These are phyloP conservation scores for Boletus reticulatus DNA, from an alignment of 768 basidiomycete species.

Conservation along the genomic window DNA sequence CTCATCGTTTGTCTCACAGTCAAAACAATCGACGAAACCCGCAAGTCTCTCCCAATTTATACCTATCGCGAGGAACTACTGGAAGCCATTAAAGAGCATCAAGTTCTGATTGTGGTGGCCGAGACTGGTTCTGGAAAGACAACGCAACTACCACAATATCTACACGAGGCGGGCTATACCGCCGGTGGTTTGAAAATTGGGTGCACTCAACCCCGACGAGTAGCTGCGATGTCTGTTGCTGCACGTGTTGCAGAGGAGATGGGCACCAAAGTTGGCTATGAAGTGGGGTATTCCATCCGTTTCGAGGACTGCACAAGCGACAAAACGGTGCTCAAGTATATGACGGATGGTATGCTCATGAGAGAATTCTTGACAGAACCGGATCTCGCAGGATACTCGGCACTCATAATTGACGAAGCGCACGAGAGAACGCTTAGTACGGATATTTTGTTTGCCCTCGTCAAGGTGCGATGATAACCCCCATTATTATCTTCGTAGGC, in stretches of 20 bases:
- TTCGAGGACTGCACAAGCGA: slow-evolving; percentile 99
- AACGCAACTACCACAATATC: slow-evolving; percentile 96
- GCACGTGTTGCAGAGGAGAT: slow-evolving; percentile 99
- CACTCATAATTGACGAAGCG: slow-evolving; percentile 96
- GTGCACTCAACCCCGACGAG: slow-evolving; percentile 97
- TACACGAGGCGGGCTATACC: slow-evolving; percentile 97
- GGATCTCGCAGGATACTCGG: slow-evolving; percentile 91
- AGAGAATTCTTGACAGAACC: slow-evolving; percentile 98
- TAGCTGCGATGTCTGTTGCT: slow-evolving; percentile 99
- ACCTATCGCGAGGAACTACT: slow-evolving; percentile 85
- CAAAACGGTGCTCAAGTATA: slow-evolving; percentile 98
- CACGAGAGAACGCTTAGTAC: slow-evolving; percentile 98
- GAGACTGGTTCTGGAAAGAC: slow-evolving; percentile 99
- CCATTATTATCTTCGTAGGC: slow-evolving; percentile 15
- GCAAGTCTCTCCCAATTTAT: slow-evolving; percentile 92
- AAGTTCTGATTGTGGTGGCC: slow-evolving; percentile 95
- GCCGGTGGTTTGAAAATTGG: slow-evolving; percentile 76
- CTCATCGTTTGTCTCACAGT: slow-evolving; percentile 42
- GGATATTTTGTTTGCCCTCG: slow-evolving; percentile 96
- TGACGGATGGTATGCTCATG: slow-evolving; percentile 99
- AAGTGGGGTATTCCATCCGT: slow-evolving; percentile 99
- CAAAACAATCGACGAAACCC: slow-evolving; percentile 86
- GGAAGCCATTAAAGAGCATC: slow-evolving; percentile 84
- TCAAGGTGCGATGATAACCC: slow-evolving; percentile 73
- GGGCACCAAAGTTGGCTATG: slow-evolving; percentile 94